These are phyloP conservation scores for Epichloe baconii DNA, from an alignment of 2,329 filamentous ascomycete genomes.

Conservation along the genomic window DNA sequence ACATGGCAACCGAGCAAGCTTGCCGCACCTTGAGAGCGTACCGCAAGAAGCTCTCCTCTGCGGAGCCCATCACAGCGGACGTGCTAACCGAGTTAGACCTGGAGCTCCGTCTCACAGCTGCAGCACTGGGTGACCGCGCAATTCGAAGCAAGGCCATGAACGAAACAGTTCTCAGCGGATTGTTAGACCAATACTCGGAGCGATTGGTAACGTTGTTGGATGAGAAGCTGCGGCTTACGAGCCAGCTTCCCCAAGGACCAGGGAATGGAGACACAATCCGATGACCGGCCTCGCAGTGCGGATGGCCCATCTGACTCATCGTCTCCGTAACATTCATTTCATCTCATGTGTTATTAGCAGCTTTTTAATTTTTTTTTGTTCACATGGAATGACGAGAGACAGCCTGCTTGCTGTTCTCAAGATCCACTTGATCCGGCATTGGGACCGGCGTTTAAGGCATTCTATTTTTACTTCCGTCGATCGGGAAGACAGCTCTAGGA, in stretches of 20 bases:
- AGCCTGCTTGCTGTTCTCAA: neutral
- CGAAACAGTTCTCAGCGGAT: slow-evolving; percentile 45
- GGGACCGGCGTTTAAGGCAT: slow-evolving; percentile 5
- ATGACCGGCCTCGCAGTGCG: slow-evolving; percentile 20
- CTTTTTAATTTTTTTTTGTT: neutral
- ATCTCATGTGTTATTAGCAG: slow-evolving; percentile 2
- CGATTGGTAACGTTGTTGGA: slow-evolving; percentile 58
- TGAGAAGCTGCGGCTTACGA: slow-evolving; percentile 48
- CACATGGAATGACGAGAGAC: neutral
- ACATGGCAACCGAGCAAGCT: slow-evolving; percentile 50
- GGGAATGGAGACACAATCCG: slow-evolving; percentile 16
- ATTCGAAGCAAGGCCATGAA: slow-evolving; percentile 41
- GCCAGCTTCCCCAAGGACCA: slow-evolving; percentile 18
- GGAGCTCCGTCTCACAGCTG: slow-evolving; percentile 48
- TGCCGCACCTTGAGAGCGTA: slow-evolving; percentile 49
- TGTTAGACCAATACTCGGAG: slow-evolving; percentile 66
- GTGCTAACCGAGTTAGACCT: slow-evolving; percentile 49
- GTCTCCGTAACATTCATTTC: slow-evolving; percentile 16
- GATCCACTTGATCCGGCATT: neutral
- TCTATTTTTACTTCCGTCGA: neutral
- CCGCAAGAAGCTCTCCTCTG: slow-evolving; percentile 47
- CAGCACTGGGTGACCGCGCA: slow-evolving; percentile 45
- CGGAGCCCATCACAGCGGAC: slow-evolving; percentile 43
- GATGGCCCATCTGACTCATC: slow-evolving; percentile 23
- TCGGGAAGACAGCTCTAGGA: neutral